Percentiles rank a stretch among this genome's conserved stretches.
Conservation (phyloP, 805 yeast genomes). For the Cyberlindnera nakhonratchasimensis region DNA sequence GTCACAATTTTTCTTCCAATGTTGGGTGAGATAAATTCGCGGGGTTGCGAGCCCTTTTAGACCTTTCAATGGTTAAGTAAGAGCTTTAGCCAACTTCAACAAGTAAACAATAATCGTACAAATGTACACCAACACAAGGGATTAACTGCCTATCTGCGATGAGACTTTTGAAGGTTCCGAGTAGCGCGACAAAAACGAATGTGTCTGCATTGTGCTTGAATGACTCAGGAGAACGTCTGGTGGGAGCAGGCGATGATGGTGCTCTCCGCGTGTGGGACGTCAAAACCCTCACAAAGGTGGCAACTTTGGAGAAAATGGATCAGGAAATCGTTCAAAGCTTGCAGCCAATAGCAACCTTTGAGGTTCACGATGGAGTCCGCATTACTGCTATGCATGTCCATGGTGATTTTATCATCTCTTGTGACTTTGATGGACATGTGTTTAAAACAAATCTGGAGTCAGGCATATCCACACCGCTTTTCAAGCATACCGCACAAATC, state of each 20-base stretch:
- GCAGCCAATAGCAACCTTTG: conserved; percentile 1
- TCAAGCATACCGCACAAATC: conserved; percentile 13
- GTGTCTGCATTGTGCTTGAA: conserved; percentile 16
- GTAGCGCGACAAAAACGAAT: not conserved
- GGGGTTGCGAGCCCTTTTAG: conserved; percentile 5
- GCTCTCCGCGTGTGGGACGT: conserved; percentile 21
- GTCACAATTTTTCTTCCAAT: not conserved
- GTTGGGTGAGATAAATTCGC: conserved; percentile 8
- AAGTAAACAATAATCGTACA: not conserved
- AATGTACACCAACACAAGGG: not conserved
- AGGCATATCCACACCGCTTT: conserved; percentile 9
- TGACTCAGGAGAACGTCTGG: conserved; percentile 5
- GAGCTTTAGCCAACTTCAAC: not conserved
- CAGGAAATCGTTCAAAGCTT: conserved; percentile 8
- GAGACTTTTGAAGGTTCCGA: conserved; percentile 25
- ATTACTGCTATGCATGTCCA: conserved; percentile 12
- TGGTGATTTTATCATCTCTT: conserved; percentile 7
- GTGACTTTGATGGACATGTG: conserved; percentile 19
- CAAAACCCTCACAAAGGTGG: conserved; percentile 8
- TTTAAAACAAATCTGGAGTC: conserved; percentile 11
- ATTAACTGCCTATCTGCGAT: not conserved
- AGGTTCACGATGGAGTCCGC: conserved; percentile 4
- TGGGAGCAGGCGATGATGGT: conserved; percentile 13
- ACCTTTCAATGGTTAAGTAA: no score
- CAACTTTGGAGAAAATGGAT: conserved; percentile 12